Evolutionary conservation across 768 basidiomycete species (phyloP).

Genomic region (Russula vinacea): DNA sequence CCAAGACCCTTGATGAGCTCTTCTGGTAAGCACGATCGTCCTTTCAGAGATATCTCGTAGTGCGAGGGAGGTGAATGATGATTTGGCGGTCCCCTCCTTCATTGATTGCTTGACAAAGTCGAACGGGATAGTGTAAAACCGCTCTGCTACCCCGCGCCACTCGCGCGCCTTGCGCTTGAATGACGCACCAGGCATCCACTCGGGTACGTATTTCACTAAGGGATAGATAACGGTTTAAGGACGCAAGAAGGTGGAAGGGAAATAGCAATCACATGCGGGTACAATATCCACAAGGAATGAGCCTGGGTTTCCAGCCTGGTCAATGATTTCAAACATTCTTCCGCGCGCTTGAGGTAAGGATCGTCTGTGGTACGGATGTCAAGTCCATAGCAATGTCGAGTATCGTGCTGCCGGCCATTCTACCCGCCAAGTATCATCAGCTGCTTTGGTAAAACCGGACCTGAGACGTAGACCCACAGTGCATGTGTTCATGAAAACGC

Average conservation of each 20-base stretch:
- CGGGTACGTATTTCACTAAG: slow-evolving; percentile 32
- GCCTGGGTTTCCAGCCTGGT: slow-evolving; percentile 30
- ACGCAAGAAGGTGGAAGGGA: neutral
- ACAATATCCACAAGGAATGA: slow-evolving; percentile 33
- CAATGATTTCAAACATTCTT: slow-evolving; percentile 27
- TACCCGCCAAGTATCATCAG: neutral
- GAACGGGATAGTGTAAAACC: slow-evolving; percentile 28
- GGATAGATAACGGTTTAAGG: neutral
- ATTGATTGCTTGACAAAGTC: slow-evolving; percentile 29
- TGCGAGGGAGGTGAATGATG: slow-evolving; percentile 28
- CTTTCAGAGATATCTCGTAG: slow-evolving; percentile 26
- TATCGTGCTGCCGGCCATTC: slow-evolving; percentile 29
- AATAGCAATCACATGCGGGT: slow-evolving; percentile 28
- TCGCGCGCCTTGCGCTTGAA: slow-evolving; percentile 31
- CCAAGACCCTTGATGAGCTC: slow-evolving; percentile 30
- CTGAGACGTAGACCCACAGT: slow-evolving; percentile 34
- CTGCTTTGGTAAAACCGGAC: neutral
- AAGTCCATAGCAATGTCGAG: slow-evolving; percentile 28
- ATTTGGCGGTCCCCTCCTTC: slow-evolving; percentile 17
- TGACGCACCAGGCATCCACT: slow-evolving; percentile 32
- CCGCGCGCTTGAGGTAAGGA: slow-evolving; percentile 29
- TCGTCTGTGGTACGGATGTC: slow-evolving; percentile 26
- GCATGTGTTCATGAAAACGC: slow-evolving; percentile 37
- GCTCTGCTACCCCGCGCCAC: slow-evolving; percentile 28
- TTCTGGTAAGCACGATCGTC: slow-evolving; percentile 30